Base-by-base conservation (phyloP, 2,329 filamentous ascomycete genomes). In the Neoarthrinium moseri region DNA sequence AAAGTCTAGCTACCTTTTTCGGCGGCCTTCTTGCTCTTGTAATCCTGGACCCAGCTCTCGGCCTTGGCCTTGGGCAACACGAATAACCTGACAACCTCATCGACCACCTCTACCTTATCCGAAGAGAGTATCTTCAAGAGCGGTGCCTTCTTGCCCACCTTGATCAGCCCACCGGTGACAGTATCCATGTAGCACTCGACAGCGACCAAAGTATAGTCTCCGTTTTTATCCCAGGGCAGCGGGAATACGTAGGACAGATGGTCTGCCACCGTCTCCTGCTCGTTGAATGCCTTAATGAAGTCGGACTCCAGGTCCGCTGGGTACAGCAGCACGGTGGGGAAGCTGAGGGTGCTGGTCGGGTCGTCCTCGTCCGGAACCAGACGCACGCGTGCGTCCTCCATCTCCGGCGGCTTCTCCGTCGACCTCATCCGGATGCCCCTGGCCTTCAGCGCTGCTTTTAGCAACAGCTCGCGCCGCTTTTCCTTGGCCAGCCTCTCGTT, bases 171-270 rank as follows among this genome's bases (percentile, higher is more conserved):
- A 0, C 91, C 91, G 0, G 75, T 72, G 4, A 70, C 69, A 0
- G 91, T 97, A 72, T 96, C 91, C 74, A 95, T 86, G 66, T 89
- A 97, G 59, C 89, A 94, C 56, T 96, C 91, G 4, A 96, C 89
- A 1, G 68, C 73, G 0, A 74, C 73, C 1, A 75, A 56, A 1
- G 71, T 78, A 66, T 96, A 96, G 58, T 83, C 83, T 2, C 76
- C 68, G 49, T 77, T 71, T 13, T 65, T 60, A 58, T 97, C 94
- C 94, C 94, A 99, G 11, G 91, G 90, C 58, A 91, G 67, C 3
- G 91, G 92, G 47, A 99, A 81, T 8, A 97, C 85, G 59, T 96
- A 96, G 4, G 76, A 74, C 40, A 99, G 73, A 65, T 96, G 91
- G 54, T 92, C 84, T 6, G 75, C 77, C 22, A 96, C 73, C 13